Evolutionary conservation across 2,329 filamentous ascomycete genomes (phyloP), one percentile per base, ranked within the genome.

Genomic region (Fusarium pseudograminearum): DNA sequence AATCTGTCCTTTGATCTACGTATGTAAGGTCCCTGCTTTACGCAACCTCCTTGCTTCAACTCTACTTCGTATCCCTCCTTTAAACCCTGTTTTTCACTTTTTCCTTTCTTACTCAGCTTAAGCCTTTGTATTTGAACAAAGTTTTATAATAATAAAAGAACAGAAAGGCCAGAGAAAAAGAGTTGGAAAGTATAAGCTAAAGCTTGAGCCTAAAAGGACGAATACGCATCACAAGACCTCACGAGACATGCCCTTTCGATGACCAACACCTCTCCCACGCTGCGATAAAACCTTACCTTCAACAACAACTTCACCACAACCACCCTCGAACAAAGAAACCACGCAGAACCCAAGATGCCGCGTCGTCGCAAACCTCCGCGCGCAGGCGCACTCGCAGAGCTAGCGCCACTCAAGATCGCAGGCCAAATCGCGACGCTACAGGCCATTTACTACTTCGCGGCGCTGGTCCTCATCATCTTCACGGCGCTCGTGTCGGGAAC

Each of bases 391-490:
- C 83, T 89, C 41, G 80, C 85, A 56, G 87, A 90, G 71, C 84
- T 90, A n/a, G 87, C 85, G 14, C 88, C 88, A 12, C 81, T 89
- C 67, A 85, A 84, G 69, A 87, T 90, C 76, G 83, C 88, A 48
- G 78, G 81, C 63, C 88, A 90, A 78, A 89, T 90, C 74, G 82
- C 84, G 42, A 80, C 82, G 15, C 78, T 90, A 16, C 88, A 90
- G 73, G 80, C 79, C 20, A 78, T 88, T 53, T 89, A 86, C 80
- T 89, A 89, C 76, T 76, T 78, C 60, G 80, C 79, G 20, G 83
- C 85, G 10, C 75, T 85, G 33, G 77, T 87, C 14, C 80, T 89
- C 42, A 83, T 87, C 76, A 79, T 88, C 60, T 90, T 90, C 78
- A 87, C 85, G 12, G 80, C 85, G 15, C 83, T 89, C 40, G 85